Conservation (phyloP, 2,329 filamentous ascomycete species). For the Penicillium sp. region DNA sequence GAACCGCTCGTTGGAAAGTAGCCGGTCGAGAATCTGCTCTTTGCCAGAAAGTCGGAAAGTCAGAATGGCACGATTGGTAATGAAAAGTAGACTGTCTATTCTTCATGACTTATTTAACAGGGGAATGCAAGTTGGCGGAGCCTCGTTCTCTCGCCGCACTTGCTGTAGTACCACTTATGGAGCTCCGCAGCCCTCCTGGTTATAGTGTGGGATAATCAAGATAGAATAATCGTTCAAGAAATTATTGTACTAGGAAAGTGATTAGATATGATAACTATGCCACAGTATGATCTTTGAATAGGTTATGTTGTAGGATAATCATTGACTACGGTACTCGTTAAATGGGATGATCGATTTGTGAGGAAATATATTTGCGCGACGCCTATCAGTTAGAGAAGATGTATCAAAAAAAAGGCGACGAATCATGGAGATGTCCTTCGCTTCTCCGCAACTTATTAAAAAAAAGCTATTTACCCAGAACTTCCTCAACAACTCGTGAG, state of each 20-base stretch:
- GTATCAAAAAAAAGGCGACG: too few species aligned
- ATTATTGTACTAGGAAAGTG: too few species aligned
- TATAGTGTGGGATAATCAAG: too few species aligned
- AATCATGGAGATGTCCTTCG: not conserved
- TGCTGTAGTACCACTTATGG: not conserved
- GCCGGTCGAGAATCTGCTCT: not conserved
- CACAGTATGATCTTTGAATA: too few species aligned
- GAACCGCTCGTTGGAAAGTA: not conserved
- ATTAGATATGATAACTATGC: too few species aligned
- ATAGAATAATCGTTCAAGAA: too few species aligned
- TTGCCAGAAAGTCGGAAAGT: not conserved
- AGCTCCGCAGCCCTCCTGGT: too few species aligned
- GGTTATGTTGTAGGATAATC: too few species aligned
- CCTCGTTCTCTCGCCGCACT: not conserved
- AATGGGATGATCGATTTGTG: too few species aligned
- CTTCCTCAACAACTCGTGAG: conserved; percentile 46
- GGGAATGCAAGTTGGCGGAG: not conserved
- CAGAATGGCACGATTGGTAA: not conserved
- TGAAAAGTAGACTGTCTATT: not conserved
- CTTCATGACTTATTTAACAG: not conserved
- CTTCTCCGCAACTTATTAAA: not conserved
- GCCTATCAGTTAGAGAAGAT: too few species aligned
- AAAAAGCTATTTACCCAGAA: conserved; percentile 25
- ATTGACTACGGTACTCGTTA: too few species aligned
- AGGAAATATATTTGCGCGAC: too few species aligned